phyloP scores from a whole-genome alignment of 1,284 basidiomycete genomes.

The Apiotrichum sp. region DNA sequence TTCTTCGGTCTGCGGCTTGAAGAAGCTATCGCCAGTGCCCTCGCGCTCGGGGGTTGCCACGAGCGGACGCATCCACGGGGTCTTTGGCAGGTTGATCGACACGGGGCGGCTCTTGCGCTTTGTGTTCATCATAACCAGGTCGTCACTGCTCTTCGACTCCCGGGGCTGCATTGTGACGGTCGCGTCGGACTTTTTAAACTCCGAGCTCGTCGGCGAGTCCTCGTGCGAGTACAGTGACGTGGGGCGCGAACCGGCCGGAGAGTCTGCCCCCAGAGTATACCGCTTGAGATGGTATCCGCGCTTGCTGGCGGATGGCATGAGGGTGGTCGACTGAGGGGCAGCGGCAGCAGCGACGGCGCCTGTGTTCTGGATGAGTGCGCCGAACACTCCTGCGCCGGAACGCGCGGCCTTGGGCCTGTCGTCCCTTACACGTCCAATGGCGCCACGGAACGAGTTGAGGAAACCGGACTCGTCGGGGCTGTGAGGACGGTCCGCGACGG shows the following conservation, averaged over 20 bases:
- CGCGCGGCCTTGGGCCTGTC: constrained; percentile 54
- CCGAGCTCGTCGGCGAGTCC: background rate
- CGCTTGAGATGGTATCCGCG: constrained; percentile 63
- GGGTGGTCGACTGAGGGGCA: constrained; percentile 53
- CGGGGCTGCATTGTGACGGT: background rate
- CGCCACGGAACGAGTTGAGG: constrained; percentile 4
- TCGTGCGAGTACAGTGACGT: background rate
- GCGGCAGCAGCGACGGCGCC: constrained; percentile 59
- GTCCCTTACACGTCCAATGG: constrained; percentile 14
- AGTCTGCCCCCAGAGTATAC: constrained; percentile 36
- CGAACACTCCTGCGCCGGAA: constrained; percentile 63
- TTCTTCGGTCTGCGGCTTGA: constrained; percentile 36
- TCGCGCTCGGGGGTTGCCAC: background rate
- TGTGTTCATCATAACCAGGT: constrained; percentile 28
- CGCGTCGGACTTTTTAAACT: background rate
- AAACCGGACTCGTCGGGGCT: background rate
- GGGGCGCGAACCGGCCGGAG: background rate
- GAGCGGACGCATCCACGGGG: constrained; percentile 28
- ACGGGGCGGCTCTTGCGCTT: constrained; percentile 18
- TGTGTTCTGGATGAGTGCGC: constrained; percentile 65
- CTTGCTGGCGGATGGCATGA: constrained; percentile 62
- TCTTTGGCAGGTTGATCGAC: constrained; percentile 22
- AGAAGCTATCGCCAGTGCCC: background rate
- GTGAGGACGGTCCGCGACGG: constrained; percentile 8
- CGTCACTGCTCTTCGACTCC: constrained; percentile 14